Conservation (phyloP, 495 filamentous ascomycete genomes). For the Aspergillus mulundensis region DNA sequence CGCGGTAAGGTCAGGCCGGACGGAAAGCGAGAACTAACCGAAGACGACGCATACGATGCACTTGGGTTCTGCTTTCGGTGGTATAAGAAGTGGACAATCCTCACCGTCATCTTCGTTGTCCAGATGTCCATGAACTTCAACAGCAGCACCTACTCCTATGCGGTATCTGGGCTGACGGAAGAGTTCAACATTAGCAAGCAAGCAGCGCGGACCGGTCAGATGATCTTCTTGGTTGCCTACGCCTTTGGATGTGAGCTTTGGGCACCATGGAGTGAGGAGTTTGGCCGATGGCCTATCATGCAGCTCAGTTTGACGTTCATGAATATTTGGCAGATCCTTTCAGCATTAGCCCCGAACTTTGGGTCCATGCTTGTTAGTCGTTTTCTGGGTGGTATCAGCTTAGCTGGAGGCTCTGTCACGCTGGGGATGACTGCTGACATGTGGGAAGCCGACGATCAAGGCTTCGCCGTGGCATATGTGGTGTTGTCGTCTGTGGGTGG, state of each 20-base stretch:
- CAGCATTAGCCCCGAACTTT: constrained; percentile 67
- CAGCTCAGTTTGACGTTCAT: constrained; percentile 66
- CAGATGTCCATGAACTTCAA: constrained; percentile 88
- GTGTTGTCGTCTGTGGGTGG: constrained; percentile 75
- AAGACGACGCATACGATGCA: constrained; percentile 58
- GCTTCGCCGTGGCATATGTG: constrained; percentile 63
- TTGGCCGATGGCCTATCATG: constrained; percentile 69
- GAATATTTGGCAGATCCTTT: constrained; percentile 72
- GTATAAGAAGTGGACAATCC: constrained; percentile 74
- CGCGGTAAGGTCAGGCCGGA: constrained; percentile 17
- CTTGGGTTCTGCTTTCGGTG: constrained; percentile 60
- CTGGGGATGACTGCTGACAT: constrained; percentile 81
- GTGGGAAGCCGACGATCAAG: constrained; percentile 68
- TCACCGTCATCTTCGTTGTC: constrained; percentile 68
- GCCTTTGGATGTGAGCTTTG: constrained; percentile 80
- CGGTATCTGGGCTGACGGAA: constrained; percentile 53
- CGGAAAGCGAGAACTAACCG: constrained; percentile 55
- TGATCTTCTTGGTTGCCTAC: constrained; percentile 68
- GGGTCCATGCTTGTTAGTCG: constrained; percentile 62
- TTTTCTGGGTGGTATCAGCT: constrained; percentile 64
- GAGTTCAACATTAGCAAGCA: constrained; percentile 62
- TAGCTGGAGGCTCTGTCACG: constrained; percentile 75
- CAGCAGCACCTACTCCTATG: constrained; percentile 68
- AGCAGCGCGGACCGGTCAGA: constrained; percentile 61
- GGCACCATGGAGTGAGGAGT: constrained; percentile 79